Conservation (phyloP, 1,139 yeast genomes). For the Hansenula lynferdii region DNA sequence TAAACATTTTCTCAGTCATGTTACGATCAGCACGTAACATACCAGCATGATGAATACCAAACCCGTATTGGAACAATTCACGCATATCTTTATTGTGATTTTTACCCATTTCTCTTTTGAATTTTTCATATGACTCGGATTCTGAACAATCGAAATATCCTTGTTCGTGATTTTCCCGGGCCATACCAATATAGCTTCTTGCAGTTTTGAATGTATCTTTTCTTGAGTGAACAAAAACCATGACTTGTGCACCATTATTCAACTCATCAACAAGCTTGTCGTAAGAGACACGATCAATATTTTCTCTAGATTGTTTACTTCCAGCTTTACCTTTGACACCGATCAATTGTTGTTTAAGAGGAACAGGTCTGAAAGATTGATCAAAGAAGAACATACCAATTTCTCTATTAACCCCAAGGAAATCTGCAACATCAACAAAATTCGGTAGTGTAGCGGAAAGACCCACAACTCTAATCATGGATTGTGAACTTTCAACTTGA, state of each 20-base stretch:
- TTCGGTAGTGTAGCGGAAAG: constrained; percentile 95
- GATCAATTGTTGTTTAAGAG: constrained; percentile 78
- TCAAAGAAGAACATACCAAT: constrained; percentile 94
- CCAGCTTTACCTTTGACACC: constrained; percentile 90
- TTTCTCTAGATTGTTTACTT: constrained; percentile 65
- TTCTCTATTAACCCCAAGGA: constrained; percentile 83
- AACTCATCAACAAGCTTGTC: constrained; percentile 70
- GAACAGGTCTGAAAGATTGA: constrained; percentile 90
- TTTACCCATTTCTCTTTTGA: constrained; percentile 63
- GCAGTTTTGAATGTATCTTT: constrained; percentile 90
- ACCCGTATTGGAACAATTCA: constrained; percentile 77
- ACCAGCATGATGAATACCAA: constrained; percentile 98
- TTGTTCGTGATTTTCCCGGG: constrained; percentile 52
- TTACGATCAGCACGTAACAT: constrained; percentile 91
- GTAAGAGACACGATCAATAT: constrained; percentile 72
- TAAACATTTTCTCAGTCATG: constrained; percentile 82
- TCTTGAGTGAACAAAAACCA: constrained; percentile 96
- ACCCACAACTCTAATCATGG: constrained; percentile 95
- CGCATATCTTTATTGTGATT: constrained; percentile 75
- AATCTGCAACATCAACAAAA: constrained; percentile 91
- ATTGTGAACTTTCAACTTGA: constrained; percentile 90
- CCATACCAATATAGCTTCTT: constrained; percentile 63
- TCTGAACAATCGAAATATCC: constrained; percentile 60
- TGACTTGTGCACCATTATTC: constrained; percentile 76
- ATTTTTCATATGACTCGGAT: constrained; percentile 39